A percentile compares a stretch with the other conserved stretches of the same genome.
These are phyloP conservation scores for Xylariaceae sp. DNA, from an alignment of 2,329 filamentous ascomycete species.

Conservation along the genomic window DNA sequence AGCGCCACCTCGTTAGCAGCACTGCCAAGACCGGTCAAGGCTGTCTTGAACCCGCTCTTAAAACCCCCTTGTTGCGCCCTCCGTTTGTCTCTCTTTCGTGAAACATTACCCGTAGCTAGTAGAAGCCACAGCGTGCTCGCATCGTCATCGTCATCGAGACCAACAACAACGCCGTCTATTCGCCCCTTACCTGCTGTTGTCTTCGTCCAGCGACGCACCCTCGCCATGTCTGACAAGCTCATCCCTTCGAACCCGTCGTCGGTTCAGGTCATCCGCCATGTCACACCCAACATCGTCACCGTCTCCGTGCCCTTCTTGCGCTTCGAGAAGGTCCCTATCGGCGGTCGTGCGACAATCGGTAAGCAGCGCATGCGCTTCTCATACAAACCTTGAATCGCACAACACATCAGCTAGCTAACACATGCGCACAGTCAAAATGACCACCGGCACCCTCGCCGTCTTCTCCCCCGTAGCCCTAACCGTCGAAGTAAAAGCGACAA, in stretches of 20 bases:
- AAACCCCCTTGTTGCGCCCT: conserved; percentile 13
- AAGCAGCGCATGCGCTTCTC: conserved; percentile 27
- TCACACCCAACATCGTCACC: conserved; percentile 73
- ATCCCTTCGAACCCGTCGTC: conserved; percentile 67
- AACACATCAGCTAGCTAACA: neutral
- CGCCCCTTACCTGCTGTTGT: neutral
- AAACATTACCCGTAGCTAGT: neutral
- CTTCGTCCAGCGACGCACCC: conserved; percentile 10
- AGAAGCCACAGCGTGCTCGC: neutral
- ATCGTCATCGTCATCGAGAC: neutral
- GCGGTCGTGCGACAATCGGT: conserved; percentile 83
- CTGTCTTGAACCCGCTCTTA: conserved; percentile 17
- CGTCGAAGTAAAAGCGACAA: conserved; percentile 60
- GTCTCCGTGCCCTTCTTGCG: conserved; percentile 80
- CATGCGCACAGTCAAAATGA: conserved; percentile 38
- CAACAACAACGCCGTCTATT: neutral
- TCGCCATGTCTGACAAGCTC: conserved; percentile 56
- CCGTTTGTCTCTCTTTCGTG: conserved; percentile 3
- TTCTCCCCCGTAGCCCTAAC: conserved; percentile 91
- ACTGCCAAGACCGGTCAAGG: conserved; percentile 8
- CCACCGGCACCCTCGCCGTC: conserved; percentile 72
- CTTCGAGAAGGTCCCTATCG: conserved; percentile 73
- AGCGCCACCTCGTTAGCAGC: conserved; percentile 1
- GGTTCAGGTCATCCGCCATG: conserved; percentile 83
- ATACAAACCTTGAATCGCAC: neutral